phyloP scores from a whole-genome alignment of 2,329 filamentous ascomycete species.

The Cytospora piceae region DNA sequence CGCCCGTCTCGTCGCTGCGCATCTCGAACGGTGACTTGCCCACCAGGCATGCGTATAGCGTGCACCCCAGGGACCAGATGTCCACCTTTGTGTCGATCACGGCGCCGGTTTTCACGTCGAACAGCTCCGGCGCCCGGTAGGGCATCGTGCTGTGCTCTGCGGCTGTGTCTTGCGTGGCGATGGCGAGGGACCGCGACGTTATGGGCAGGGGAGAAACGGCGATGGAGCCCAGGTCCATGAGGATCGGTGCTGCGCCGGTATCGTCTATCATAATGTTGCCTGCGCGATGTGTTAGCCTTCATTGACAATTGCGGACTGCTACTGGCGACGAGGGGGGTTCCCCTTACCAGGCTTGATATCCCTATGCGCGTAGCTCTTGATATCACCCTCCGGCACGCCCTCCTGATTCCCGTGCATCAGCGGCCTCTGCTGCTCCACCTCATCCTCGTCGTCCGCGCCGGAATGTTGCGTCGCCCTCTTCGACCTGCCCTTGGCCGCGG shows the following conservation, averaged over 20 bases:
- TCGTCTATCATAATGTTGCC: conserved; percentile 99
- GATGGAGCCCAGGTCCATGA: conserved; percentile 96
- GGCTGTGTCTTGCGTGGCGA: conserved; percentile 91
- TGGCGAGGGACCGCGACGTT: conserved; percentile 84
- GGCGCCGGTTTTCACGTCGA: conserved; percentile 93
- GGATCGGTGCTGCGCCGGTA: conserved; percentile 81
- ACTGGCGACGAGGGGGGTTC: background rate
- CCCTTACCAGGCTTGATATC: conserved; percentile 94
- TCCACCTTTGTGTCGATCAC: conserved; percentile 96
- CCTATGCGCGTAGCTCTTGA: conserved; percentile 85
- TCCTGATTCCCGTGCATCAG: conserved; percentile 80
- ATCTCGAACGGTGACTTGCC: conserved; percentile 98
- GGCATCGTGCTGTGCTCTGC: conserved; percentile 99
- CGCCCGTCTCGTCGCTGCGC: conserved; percentile 93
- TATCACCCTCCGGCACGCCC: conserved; percentile 69
- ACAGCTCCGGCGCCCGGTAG: conserved; percentile 95
- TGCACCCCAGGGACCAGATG: conserved; percentile 97
- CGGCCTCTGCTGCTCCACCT: conserved; percentile 76
- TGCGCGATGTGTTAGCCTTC: conserved; percentile 36
- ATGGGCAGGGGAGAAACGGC: conserved; percentile 86
- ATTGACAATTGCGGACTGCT: background rate
- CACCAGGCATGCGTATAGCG: conserved; percentile 94
- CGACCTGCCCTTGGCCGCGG: conserved; percentile 45
- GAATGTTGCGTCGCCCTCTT: conserved; percentile 43
- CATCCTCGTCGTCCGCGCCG: conserved; percentile 66